Conservation (phyloP, 2,329 filamentous ascomycete genomes). For the Trichoderma oligosporum region DNA sequence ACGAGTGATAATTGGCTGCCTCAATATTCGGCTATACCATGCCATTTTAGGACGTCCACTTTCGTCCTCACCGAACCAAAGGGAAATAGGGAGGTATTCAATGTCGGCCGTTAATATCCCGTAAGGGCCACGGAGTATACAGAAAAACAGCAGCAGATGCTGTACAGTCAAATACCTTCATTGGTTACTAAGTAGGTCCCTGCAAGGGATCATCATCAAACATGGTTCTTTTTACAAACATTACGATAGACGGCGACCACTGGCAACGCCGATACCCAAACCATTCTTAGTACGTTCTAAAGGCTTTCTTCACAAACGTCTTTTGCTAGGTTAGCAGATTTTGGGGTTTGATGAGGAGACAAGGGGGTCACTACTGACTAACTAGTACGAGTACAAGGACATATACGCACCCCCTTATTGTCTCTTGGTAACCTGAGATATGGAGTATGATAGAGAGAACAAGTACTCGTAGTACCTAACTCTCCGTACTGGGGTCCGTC, state of each 20-base stretch:
- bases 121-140: neutral
- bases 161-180: neutral
- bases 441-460: neutral
- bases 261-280: neutral
- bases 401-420: slow-evolving; percentile 4
- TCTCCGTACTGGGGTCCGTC: neutral
- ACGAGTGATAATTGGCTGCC: neutral
- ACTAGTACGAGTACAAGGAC: neutral
- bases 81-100: neutral
- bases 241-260: slow-evolving; percentile 5
- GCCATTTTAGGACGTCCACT: neutral
- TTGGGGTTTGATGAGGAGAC: too few relatives aligned
- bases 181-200: neutral
- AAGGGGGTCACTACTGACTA: too few relatives aligned
- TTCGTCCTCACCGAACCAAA: slow-evolving; percentile 6
- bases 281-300: neutral
- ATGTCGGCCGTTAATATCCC: too few relatives aligned
- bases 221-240: neutral
- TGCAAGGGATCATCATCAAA: neutral
- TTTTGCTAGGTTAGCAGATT: neutral
- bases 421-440: slow-evolving; percentile 8
- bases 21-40: neutral
- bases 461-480: neutral
- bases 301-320: neutral
- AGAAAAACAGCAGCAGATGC: neutral